Evolutionary conservation across 495 filamentous ascomycete genomes (phyloP).

Genomic region (Podospora conica): DNA sequence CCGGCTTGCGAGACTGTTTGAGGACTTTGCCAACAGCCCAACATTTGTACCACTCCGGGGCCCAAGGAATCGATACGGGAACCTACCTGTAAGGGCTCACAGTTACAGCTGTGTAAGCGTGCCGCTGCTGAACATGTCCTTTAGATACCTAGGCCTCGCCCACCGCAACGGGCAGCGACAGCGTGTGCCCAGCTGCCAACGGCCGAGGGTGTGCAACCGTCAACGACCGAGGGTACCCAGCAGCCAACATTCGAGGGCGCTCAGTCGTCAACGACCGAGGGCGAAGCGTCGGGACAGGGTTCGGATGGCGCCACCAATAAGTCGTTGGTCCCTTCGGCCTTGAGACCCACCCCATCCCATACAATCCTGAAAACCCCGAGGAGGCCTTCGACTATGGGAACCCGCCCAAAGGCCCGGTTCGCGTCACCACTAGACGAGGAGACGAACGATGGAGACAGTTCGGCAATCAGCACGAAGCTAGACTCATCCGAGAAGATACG

Average conservation of each 20-base stretch:
- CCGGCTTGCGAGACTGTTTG: conserved; percentile 42
- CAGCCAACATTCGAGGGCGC: no score
- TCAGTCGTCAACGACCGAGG: neutral
- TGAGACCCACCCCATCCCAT: conserved; percentile 33
- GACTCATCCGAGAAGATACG: neutral
- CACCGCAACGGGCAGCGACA: neutral
- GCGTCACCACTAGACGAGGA: conserved; percentile 32
- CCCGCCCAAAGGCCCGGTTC: conserved; percentile 47
- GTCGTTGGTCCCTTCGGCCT: conserved; percentile 25
- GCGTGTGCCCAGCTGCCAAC: no score
- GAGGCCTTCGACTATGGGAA: conserved; percentile 43
- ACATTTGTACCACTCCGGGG: conserved; percentile 43
- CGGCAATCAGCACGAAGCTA: neutral
- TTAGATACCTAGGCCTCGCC: neutral
- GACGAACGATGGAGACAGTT: neutral
- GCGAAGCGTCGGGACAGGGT: neutral
- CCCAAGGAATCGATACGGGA: conserved; percentile 39
- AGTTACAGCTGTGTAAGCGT: neutral
- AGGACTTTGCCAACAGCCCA: conserved; percentile 43
- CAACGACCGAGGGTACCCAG: no score
- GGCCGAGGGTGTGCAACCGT: no score
- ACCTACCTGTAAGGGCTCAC: conserved; percentile 31
- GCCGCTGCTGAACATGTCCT: conserved; percentile 9
- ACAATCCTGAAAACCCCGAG: conserved; percentile 50
- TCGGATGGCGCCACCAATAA: conserved; percentile 12